A percentile compares a stretch with the other conserved stretches of the same genome.
phyloP scores from a whole-genome alignment of 1,139 yeast species.

The Suhomyces choctaworum region DNA sequence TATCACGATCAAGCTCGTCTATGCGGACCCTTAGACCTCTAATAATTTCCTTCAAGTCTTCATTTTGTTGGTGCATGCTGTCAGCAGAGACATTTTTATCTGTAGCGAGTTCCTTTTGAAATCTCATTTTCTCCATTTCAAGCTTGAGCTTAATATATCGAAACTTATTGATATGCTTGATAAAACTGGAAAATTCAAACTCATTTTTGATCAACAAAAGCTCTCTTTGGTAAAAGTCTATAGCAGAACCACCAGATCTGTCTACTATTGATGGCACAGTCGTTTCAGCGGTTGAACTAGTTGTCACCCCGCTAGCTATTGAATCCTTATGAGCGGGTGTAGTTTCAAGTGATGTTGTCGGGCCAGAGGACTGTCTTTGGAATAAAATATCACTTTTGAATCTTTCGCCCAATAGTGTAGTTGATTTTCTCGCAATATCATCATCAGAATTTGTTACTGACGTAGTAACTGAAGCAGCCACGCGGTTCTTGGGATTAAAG shows the following conservation, averaged over 20 bases:
- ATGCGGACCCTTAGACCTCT: too few species aligned
- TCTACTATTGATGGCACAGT: background rate
- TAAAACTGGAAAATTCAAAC: constrained; percentile 58
- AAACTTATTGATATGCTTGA: constrained; percentile 52
- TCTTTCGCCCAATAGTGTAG: constrained; percentile 17
- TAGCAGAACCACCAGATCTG: constrained; percentile 22
- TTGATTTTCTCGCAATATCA: constrained; percentile 1
- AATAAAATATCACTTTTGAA: constrained; percentile 20
- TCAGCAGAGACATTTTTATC: background rate
- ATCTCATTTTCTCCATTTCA: constrained; percentile 18
- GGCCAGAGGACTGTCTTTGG: constrained; percentile 21
- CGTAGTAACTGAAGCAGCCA: constrained; percentile 4
- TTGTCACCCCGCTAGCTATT: constrained; percentile 3
- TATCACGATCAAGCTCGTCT: background rate
- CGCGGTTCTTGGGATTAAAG: constrained; percentile 19
- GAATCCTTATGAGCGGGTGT: constrained; percentile 23
- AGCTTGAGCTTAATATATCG: constrained; percentile 42
- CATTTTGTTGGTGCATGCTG: background rate
- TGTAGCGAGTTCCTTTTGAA: background rate
- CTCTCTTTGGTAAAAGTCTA: constrained; percentile 58
- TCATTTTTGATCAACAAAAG: constrained; percentile 60
- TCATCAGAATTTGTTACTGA: background rate
- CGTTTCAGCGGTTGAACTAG: background rate
- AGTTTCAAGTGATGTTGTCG: constrained; percentile 28
- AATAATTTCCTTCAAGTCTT: constrained; percentile 7